phyloP scores from a whole-genome alignment of 2,329 filamentous ascomycete species.

The Talaromyces piceae region DNA sequence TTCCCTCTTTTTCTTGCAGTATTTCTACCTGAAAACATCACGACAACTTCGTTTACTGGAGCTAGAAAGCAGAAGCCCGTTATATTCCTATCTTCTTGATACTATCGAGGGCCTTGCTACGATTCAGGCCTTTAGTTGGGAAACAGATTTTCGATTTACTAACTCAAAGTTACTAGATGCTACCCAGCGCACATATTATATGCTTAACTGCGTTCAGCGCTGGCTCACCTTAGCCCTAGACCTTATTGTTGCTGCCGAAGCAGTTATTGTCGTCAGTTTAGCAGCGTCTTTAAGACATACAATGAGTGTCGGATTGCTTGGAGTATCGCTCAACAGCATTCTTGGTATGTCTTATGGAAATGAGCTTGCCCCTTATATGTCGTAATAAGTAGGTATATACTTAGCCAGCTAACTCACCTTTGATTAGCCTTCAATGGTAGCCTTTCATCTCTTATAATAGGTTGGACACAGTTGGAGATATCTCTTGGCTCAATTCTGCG shows the following conservation, averaged over 20 bases:
- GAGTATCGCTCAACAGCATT: slow-evolving; percentile 48
- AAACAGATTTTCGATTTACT: slow-evolving; percentile 33
- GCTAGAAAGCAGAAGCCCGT: slow-evolving; percentile 53
- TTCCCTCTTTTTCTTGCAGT: slow-evolving; percentile 43
- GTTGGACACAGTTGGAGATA: slow-evolving; percentile 51
- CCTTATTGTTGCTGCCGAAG: slow-evolving; percentile 43
- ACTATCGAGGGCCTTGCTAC: slow-evolving; percentile 49
- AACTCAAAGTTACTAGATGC: slow-evolving; percentile 45
- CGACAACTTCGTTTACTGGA: slow-evolving; percentile 54
- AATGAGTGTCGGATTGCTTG: slow-evolving; percentile 43
- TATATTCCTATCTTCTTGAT: slow-evolving; percentile 53
- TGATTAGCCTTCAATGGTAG: background rate
- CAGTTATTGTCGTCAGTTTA: slow-evolving; percentile 42
- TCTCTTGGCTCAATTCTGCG: slow-evolving; percentile 49
- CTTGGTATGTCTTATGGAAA: slow-evolving; percentile 11
- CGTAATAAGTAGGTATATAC: slow-evolving; percentile 36
- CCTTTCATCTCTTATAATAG: slow-evolving; percentile 38
- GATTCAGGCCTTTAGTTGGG: slow-evolving; percentile 51
- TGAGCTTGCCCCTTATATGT: slow-evolving; percentile 22
- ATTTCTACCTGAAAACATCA: slow-evolving; percentile 54
- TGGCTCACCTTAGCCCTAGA: slow-evolving; percentile 50
- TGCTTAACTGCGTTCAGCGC: slow-evolving; percentile 50
- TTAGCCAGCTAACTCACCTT: background rate
- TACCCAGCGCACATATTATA: slow-evolving; percentile 52
- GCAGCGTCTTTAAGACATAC: slow-evolving; percentile 38